A percentile compares a stretch with the other conserved stretches of the same genome.
Conservation (phyloP, 225 moss, liverwort and hornwort species). For the Neckera pumila region DNA sequence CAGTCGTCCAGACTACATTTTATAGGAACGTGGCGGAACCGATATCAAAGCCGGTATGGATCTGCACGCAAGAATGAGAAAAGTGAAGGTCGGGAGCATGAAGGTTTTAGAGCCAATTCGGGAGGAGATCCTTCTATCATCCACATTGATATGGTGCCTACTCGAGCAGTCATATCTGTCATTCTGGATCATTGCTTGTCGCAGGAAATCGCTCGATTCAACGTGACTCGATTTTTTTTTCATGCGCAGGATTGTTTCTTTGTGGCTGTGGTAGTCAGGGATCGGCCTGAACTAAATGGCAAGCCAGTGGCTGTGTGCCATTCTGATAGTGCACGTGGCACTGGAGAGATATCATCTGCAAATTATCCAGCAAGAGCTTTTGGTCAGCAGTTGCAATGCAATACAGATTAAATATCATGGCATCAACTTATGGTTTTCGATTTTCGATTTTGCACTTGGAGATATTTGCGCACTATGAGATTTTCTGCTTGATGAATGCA, state of each 20-base stretch:
- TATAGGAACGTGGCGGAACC: slow-evolving; percentile 97
- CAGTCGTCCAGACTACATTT: slow-evolving; percentile 94
- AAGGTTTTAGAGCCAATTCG: slow-evolving; percentile 23
- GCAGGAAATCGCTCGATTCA: background rate
- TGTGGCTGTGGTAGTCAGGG: slow-evolving; percentile 83
- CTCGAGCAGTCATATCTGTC: background rate
- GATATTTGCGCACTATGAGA: background rate
- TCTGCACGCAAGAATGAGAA: slow-evolving; percentile 33
- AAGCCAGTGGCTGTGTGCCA: slow-evolving; percentile 98
- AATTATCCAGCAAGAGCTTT: slow-evolving; percentile 94
- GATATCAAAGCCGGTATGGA: slow-evolving; percentile 76
- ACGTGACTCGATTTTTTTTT: background rate
- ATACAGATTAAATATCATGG: background rate
- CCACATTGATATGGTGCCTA: slow-evolving; percentile 88
- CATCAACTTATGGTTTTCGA: background rate
- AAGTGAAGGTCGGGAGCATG: slow-evolving; percentile 22
- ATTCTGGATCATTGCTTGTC: background rate
- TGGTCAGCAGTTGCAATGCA: slow-evolving; percentile 28
- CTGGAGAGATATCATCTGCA: slow-evolving; percentile 97
- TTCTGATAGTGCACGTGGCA: slow-evolving; percentile 85
- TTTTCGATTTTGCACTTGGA: background rate
- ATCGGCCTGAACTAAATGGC: slow-evolving; percentile 54
- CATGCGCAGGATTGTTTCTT: slow-evolving; percentile 91
- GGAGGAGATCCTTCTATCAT: slow-evolving; percentile 55
- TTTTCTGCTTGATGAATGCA: background rate